Evolutionary conservation across 441 rosid genomes (phyloP).

Genomic region (Rhodomyrtus psidioides): DNA sequence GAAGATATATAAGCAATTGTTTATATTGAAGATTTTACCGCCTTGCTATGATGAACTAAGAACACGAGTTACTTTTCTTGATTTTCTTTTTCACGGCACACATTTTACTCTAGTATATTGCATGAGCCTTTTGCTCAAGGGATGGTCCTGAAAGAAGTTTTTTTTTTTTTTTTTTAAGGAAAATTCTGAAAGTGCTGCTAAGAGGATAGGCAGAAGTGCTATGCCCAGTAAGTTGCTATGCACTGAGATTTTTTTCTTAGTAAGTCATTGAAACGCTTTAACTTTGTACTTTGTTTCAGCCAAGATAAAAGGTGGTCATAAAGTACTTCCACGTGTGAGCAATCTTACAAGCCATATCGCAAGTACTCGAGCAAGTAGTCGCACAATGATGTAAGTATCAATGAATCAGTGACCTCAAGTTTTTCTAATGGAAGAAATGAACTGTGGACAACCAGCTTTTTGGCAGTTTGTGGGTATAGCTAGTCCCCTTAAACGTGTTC

Average conservation of each 20-base stretch:
- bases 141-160: background rate
- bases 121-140: background rate
- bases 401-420: background rate
- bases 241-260: background rate
- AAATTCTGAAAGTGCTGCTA: conserved; percentile 25
- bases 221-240: conserved; percentile 24
- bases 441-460: background rate
- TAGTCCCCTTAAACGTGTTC: background rate
- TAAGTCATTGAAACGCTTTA: background rate
- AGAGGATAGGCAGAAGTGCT: conserved; percentile 21
- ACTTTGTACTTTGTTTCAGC: conserved; percentile 35
- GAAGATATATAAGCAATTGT: background rate
- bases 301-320: conserved; percentile 29
- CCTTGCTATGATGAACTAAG: background rate
- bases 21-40: background rate
- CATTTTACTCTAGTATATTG: background rate
- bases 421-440: background rate
- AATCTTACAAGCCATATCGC: conserved; percentile 22
- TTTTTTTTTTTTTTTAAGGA: conserved; percentile 20
- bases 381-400: conserved; percentile 39
- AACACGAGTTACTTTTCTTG: background rate
- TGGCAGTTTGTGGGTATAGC: background rate
- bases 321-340: conserved; percentile 26
- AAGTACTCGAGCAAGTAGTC: conserved; percentile 41
- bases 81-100: background rate